Evolutionary conservation across 1,284 basidiomycete species (phyloP), one percentile per base, ranked within the genome.

Genomic region (Ganoderma lingzhi): DNA sequence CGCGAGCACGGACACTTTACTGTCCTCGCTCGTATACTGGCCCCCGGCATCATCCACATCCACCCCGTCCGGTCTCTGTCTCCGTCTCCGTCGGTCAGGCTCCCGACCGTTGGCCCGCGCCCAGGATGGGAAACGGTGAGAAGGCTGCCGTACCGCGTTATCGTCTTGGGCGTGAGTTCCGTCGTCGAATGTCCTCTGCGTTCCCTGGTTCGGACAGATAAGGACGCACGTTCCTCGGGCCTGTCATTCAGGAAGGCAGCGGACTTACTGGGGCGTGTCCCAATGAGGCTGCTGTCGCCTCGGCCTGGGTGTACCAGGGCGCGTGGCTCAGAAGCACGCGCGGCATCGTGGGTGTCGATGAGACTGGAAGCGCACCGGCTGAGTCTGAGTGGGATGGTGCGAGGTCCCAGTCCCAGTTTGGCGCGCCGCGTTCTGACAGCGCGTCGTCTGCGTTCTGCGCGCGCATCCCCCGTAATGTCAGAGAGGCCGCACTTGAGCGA

Each of bases 201-300:
- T 56, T 56, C 32, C 53, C 53, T 56, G 53, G 9, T 32, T 56
- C 30, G 15, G 3, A 32, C 30, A 15, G 53, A 56, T 56, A 56
- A 56, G 48, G 48, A 14, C 48, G 23, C 48, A 28, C 10, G 12
- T 51, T 51, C 48, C 48, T 14, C n/a, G 48, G 9, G 17, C 23
- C 48, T 28, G 23, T 28, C 48, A 9, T 23, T 28, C 23, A 3
- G 48, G 10, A 51, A 28, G 48, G 48, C 48, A 51, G 12, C 48
- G 23, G 48, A 56, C 53, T 56, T 35, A 56, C 53, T 35, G 53
- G 30, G 32, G 14, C n/a, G 48, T 51, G n/a, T n/a, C n/a, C 48
- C 3, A 23, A 19, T 17, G 23, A 30, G 23, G 23, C 4, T 15
- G 51, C 9, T n/a, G 10, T 30, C 23, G 48, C 3, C 23, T 28